Evolutionary conservation across 768 basidiomycete genomes (phyloP).

Genomic region (Gloeopeniophorella convolvens): DNA sequence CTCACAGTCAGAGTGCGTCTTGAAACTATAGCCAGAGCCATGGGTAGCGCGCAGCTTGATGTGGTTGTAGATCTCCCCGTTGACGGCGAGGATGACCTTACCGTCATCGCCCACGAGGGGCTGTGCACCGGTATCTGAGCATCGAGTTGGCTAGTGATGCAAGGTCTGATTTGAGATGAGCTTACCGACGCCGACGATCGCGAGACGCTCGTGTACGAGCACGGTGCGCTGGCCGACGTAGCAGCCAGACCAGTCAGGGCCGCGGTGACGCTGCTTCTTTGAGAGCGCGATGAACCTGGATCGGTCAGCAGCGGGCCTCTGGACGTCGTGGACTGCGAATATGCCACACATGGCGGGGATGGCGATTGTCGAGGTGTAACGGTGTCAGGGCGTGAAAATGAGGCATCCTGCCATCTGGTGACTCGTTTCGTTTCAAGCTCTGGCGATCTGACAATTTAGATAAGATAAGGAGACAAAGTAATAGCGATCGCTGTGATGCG

Average conservation of each 20-base stretch:
- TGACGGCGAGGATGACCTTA: conserved; percentile 81
- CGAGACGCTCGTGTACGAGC: conserved; percentile 92
- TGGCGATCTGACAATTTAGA: too few relatives aligned
- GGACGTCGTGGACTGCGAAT: conserved; percentile 74
- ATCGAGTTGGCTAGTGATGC: neutral
- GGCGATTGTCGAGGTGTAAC: too few relatives aligned
- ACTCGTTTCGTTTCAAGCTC: too few relatives aligned
- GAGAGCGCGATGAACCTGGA: conserved; percentile 77
- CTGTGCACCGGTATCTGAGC: conserved; percentile 89
- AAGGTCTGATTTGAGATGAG: conserved; percentile 8
- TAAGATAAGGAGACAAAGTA: too few relatives aligned
- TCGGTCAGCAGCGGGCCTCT: conserved; percentile 63
- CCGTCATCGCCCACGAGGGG: conserved; percentile 85
- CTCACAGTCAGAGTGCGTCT: conserved; percentile 98
- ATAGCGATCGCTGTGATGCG: too few relatives aligned
- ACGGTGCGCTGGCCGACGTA: conserved; percentile 76
- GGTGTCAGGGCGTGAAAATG: too few relatives aligned
- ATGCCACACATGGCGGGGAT: conserved; percentile 98
- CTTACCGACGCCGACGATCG: conserved; percentile 95
- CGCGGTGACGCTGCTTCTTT: conserved; percentile 86
- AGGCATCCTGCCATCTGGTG: too few relatives aligned
- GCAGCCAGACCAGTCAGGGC: conserved; percentile 98
- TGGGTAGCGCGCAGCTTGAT: conserved; percentile 65
- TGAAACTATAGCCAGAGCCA: conserved; percentile 68
- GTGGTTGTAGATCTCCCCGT: conserved; percentile 99